Conservation (phyloP, 768 basidiomycete species). For the Auriscalpium microsporum region DNA sequence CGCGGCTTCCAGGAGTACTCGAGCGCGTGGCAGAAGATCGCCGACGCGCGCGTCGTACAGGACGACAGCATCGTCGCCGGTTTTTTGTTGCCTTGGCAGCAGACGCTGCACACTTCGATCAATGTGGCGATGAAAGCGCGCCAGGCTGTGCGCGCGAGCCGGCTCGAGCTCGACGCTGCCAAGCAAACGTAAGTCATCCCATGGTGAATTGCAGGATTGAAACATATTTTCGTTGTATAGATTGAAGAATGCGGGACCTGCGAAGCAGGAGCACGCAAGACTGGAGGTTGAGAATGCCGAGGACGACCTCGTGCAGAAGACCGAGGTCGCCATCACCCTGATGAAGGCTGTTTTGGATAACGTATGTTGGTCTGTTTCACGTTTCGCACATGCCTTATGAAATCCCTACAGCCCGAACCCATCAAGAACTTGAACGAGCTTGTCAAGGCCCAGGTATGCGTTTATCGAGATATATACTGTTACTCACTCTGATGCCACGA, state of each 20-base stretch:
- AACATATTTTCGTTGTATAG: conserved; percentile 29
- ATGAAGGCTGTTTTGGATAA: conserved; percentile 99
- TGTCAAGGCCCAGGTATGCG: conserved; percentile 72
- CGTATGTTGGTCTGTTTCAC: conserved; percentile 37
- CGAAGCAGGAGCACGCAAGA: conserved; percentile 84
- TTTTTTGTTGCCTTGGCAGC: conserved; percentile 82
- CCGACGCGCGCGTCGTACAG: conserved; percentile 70
- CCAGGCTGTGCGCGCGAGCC: conserved; percentile 67
- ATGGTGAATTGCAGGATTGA: too few relatives aligned
- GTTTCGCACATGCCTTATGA: background rate
- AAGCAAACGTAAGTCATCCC: conserved; percentile 62
- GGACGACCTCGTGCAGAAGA: conserved; percentile 95
- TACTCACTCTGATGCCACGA: background rate
- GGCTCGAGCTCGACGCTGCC: conserved; percentile 85
- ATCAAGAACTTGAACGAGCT: conserved; percentile 91
- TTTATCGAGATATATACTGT: background rate
- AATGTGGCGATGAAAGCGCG: conserved; percentile 89
- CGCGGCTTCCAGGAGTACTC: conserved; percentile 75
- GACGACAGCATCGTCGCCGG: conserved; percentile 58
- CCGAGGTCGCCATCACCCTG: conserved; percentile 90
- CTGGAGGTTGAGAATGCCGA: conserved; percentile 90
- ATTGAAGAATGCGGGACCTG: conserved; percentile 65
- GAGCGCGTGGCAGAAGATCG: conserved; percentile 76
- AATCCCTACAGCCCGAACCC: conserved; percentile 70
- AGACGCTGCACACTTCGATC: conserved; percentile 76